Evolutionary conservation across 2,329 filamentous ascomycete species (phyloP).

Genomic region (Berkeleyomyces rouxiae): DNA sequence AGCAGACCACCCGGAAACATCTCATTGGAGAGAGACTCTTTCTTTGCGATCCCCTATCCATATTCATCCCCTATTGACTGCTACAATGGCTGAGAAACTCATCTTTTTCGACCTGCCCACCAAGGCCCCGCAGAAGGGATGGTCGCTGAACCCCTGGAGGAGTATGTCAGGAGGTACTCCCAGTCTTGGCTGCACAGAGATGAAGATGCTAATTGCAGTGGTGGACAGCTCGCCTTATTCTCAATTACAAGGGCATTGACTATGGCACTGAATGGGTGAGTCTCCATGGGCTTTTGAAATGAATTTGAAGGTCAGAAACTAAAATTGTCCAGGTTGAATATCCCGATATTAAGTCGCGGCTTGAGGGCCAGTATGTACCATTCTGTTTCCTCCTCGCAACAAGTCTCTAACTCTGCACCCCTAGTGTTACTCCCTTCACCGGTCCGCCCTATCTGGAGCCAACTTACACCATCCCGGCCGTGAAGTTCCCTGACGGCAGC

Average conservation of each 20-base stretch:
- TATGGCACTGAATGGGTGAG: constrained; percentile 50
- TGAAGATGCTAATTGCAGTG: constrained; percentile 2
- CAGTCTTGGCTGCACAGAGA: not conserved
- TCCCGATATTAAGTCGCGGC: constrained; percentile 40
- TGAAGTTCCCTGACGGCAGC: constrained; percentile 37
- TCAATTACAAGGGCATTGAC: constrained; percentile 51
- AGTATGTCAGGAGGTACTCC: constrained; percentile 25
- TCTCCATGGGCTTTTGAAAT: constrained; percentile 42
- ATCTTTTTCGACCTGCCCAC: constrained; percentile 47
- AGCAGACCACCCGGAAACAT: too few species aligned
- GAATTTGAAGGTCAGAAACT: constrained; percentile 33
- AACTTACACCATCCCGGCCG: constrained; percentile 38
- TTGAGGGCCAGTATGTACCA: constrained; percentile 35
- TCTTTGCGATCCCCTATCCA: not conserved
- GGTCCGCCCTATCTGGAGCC: constrained; percentile 15
- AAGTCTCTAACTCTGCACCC: not conserved
- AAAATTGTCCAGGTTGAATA: constrained; percentile 35
- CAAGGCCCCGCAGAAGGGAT: constrained; percentile 29
- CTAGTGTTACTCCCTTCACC: constrained; percentile 26
- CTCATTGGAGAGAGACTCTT: too few species aligned
- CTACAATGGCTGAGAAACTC: constrained; percentile 21
- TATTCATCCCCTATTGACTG: too few species aligned
- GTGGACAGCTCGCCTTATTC: constrained; percentile 39
- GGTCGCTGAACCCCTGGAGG: constrained; percentile 59
- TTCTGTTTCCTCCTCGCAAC: not conserved